A percentile compares a stretch with the other conserved stretches of the same genome.
These are phyloP conservation scores for Kluyveromyces lactis DNA, from an alignment of 805 yeast species.

Conservation along the genomic window DNA sequence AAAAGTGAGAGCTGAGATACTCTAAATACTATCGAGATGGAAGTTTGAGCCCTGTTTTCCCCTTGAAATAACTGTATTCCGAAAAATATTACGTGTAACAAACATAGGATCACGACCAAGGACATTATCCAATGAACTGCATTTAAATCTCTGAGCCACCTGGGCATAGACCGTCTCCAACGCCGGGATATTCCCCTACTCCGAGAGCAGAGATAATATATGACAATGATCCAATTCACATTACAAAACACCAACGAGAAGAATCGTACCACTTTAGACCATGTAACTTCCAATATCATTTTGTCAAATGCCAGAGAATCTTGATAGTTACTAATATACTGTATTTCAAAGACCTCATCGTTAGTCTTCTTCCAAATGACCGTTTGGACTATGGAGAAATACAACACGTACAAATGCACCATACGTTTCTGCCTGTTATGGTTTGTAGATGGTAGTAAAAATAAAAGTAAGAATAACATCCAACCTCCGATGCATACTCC, in stretches of 20 bases:
- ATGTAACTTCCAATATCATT: slow-evolving; percentile 11
- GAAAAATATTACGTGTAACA: slow-evolving; percentile 10
- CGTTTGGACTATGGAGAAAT: slow-evolving; percentile 47
- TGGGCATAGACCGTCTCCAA: slow-evolving; percentile 11
- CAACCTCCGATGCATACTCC: slow-evolving; percentile 56
- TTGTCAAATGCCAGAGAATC: slow-evolving; percentile 36
- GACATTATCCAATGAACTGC: background rate
- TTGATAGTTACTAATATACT: slow-evolving; percentile 46
- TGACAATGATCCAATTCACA: slow-evolving; percentile 24
- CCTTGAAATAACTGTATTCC: slow-evolving; percentile 5
- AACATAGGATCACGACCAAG: slow-evolving; percentile 4
- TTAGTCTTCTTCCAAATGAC: slow-evolving; percentile 42
- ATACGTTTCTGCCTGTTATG: slow-evolving; percentile 47
- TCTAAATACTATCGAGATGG: background rate
- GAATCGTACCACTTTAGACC: slow-evolving; percentile 13
- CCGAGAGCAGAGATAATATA: slow-evolving; percentile 21
- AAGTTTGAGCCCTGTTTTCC: background rate
- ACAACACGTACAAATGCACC: slow-evolving; percentile 49
- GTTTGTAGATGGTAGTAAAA: slow-evolving; percentile 37
- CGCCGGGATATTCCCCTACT: slow-evolving; percentile 7
- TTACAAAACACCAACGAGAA: slow-evolving; percentile 11
- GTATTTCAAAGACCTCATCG: slow-evolving; percentile 34
- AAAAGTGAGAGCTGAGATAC: slow-evolving; percentile 5
- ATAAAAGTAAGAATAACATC: slow-evolving; percentile 55
- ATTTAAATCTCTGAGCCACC: slow-evolving; percentile 8